Evolutionary conservation across 2,329 filamentous ascomycete species (phyloP), one percentile per base, ranked within the genome.

Genomic region (Fusarium nygamai): DNA sequence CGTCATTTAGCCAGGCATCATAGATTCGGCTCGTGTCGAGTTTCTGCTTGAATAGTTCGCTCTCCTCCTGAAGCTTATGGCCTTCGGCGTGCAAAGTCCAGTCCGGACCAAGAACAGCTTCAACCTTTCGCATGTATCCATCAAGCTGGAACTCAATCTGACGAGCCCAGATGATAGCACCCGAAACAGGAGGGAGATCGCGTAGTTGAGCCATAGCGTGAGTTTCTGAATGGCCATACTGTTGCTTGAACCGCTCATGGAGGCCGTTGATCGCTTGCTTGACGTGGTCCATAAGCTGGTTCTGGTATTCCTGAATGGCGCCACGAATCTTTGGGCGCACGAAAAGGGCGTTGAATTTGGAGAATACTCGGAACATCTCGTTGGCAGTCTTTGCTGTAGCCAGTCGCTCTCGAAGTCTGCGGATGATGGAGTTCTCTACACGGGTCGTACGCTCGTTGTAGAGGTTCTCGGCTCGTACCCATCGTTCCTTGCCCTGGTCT

Each of bases 311-410:
- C 48, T 95, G 94, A 79, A 99, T 99, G 63, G 96, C 97, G 76
- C 97, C 95, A 75, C 96, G 92, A 84, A 99, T 98, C 88, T 99
- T 99, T n/a, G 96, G 96, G 68, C 96, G 92, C 64, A 99, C 96
- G 78, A 99, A 97, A 36, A 99, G 91, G 5, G 96, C 96, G 81
- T 99, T 99, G 89, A 99, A 99, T 82, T 98, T 98, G 61, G 96
- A 98, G 82, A 99, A 99, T 71, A 99, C 96, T 62, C 97, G 93
- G 83, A 99, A 99, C 96, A 99, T 99, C 84, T 99, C 97, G 81
- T 97, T 98, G 46, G 96, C 96, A 71, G 95, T 98, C 87, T 97
- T 98, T 19, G 96, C 96, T 12, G 95, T 98, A 20, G 95, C 96
- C 64, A 99, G 88, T 67, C 96, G 93, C 83, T 99, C 96, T 79